Evolutionary conservation across 306 rosid species (phyloP).

Genomic region (Cucumis sativus): DNA sequence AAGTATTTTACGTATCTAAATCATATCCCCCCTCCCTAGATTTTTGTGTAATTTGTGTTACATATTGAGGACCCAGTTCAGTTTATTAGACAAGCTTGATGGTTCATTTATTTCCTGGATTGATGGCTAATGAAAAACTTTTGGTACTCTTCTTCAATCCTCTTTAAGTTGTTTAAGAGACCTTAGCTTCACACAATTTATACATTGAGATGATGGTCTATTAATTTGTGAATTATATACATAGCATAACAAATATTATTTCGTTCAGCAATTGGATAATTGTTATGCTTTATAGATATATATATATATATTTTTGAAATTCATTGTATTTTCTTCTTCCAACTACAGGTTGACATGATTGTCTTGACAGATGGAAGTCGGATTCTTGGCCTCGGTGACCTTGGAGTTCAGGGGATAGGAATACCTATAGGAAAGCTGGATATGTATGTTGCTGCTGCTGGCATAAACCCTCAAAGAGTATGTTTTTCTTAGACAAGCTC

Average conservation of each 20-base stretch:
- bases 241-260: not conserved
- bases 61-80: too few relatives aligned
- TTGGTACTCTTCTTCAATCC: too few relatives aligned
- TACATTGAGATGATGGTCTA: not conserved
- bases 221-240: not conserved
- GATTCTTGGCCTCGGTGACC: slow-evolving; percentile 98
- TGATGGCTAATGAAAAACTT: too few relatives aligned
- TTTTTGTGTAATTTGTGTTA: too few relatives aligned
- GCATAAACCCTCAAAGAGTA: slow-evolving; percentile 91
- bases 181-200: not conserved
- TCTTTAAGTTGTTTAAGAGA: not conserved
- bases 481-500: slow-evolving; percentile 1
- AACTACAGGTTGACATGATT: slow-evolving; percentile 94
- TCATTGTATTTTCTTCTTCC: slow-evolving; percentile 9
- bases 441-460: slow-evolving; percentile 98
- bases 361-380: slow-evolving; percentile 99
- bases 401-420: slow-evolving; percentile 99
- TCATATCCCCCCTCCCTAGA: too few relatives aligned
- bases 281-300: not conserved
- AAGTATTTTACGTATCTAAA: too few relatives aligned
- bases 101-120: too few relatives aligned
- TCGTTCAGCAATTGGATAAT: not conserved
- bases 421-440: slow-evolving; percentile 97
- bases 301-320: not conserved
- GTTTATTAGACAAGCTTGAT: too few relatives aligned